Evolutionary conservation across 495 filamentous ascomycete species (phyloP).

Genomic region (Neurospora sp.): DNA sequence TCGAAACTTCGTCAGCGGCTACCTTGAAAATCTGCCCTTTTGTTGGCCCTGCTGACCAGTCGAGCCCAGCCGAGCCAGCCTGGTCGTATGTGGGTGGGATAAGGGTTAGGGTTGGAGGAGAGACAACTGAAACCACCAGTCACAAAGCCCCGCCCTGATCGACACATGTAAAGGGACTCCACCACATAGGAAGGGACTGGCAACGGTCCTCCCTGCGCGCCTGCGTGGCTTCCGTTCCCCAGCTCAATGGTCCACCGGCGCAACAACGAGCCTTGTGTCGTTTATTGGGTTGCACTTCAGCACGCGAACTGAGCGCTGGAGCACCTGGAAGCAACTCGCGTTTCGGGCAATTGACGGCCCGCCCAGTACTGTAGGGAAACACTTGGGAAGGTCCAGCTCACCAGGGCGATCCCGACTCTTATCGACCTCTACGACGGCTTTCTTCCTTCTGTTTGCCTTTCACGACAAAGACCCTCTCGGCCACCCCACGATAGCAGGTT

Average conservation of each 20-base stretch:
- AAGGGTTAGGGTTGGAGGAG: neutral
- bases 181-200: neutral
- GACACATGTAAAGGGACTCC: neutral
- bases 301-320: neutral
- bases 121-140: neutral
- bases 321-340: neutral
- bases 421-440: neutral
- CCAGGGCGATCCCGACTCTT: neutral
- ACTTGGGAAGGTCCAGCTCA: neutral
- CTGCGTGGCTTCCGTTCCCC: neutral
- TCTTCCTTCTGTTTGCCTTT: neutral
- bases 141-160: neutral
- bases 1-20: neutral
- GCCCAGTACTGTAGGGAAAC: neutral
- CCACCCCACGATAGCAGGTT: neutral
- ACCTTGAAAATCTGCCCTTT: neutral
- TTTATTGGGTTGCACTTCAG: neutral
- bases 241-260: neutral
- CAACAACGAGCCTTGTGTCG: neutral
- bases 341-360: constrained; percentile 9
- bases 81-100: neutral
- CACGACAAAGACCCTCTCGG: neutral
- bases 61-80: neutral
- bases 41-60: neutral
- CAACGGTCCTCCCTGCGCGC: neutral